Base-by-base conservation (phyloP, 441 rosid species). In the Corymbia citriodora region DNA sequence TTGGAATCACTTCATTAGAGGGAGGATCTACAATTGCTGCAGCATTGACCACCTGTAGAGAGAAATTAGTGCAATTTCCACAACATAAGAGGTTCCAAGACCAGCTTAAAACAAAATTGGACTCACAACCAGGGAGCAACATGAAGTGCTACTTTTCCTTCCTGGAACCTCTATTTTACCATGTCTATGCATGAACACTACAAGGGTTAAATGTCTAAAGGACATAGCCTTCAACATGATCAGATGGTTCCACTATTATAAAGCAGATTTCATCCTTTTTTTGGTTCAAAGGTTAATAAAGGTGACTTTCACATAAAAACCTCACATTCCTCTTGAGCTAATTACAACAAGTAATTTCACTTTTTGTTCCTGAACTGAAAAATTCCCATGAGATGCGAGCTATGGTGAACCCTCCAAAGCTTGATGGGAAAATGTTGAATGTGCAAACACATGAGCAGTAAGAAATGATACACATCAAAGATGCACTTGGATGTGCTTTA, bases 21-120 rank as follows among this genome's bases (percentile, higher is more conserved):
- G 93, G 91, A 55, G 99, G 98, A 94, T 98, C 97, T 90, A 96
- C 98, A 61, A 97, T 97, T 54, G 95, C 92, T 52, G 98, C 98
- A 91, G 99, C 96, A 95, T 97, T 98, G 79, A 92, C 93, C 21
- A 94, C 91, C 99, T 97, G 95, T 91, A 92, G 63, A 74, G 1
- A 14, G 49, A 36, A 33, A 36, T 36, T 36, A 33, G 25, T 36
- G 82, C 48, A 72, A 72, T 36, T 72, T 36, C 49, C 49, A 72
- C 82, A 72, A 36, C 82, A 40, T 36, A 33, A 72, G 27, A 72
- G 49, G 27, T 36, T 19, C 49, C 27, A 27, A 8, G 21, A 72
- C 15, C 82, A 5, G 82, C 49, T 33, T 72, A 72, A 72, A 72
- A 36, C 49, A 36, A 72, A 36, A 72, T 33, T 10, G 82, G 49